phyloP scores from a whole-genome alignment of 257 asterid species.

The Solanum tarapatanum region DNA sequence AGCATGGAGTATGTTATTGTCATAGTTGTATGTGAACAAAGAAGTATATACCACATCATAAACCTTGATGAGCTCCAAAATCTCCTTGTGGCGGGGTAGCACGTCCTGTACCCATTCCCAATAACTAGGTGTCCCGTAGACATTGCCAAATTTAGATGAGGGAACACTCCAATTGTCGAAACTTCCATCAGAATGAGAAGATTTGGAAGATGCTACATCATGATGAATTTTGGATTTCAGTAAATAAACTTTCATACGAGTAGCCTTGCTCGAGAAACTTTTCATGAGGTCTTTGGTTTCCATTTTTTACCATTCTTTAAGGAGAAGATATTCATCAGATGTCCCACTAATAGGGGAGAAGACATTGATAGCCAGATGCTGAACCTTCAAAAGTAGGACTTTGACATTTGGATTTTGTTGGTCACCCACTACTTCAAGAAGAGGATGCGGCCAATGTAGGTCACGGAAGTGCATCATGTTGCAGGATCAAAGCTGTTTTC shows the following conservation, averaged over 20 bases:
- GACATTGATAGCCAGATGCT: neutral
- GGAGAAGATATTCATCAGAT: neutral
- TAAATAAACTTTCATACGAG: too few species aligned
- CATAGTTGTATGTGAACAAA: neutral
- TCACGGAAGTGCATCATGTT: too few species aligned
- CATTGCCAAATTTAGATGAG: neutral
- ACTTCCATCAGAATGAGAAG: neutral
- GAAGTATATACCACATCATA: too few species aligned
- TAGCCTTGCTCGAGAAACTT: too few species aligned
- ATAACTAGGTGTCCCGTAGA: neutral
- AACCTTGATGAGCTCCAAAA: too few species aligned
- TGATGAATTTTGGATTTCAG: too few species aligned
- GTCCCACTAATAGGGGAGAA: neutral
- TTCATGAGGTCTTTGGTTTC: neutral
- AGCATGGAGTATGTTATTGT: neutral
- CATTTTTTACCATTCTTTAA: neutral
- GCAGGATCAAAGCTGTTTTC: too few species aligned
- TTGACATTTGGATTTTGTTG: neutral
- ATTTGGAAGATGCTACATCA: too few species aligned
- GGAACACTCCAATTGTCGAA: neutral
- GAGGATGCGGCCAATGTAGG: neutral
- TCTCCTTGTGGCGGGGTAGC: too few species aligned
- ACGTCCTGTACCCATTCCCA: too few species aligned
- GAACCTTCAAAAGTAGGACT: neutral
- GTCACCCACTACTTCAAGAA: neutral